Evolutionary conservation across 495 filamentous ascomycete species (phyloP).

Genomic region (Penicillium riverlandense): DNA sequence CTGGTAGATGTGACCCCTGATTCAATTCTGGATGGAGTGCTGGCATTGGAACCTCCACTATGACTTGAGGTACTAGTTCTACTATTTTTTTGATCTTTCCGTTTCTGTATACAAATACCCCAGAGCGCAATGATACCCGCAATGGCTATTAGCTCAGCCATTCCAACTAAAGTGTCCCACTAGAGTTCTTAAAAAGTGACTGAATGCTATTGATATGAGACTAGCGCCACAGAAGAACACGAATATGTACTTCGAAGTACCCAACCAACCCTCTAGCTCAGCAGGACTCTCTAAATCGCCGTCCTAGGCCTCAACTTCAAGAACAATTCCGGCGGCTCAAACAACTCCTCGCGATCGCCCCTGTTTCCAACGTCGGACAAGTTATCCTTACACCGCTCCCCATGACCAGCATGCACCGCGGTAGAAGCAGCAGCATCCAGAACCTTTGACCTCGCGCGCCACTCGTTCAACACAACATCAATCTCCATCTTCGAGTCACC

Average conservation of each 20-base stretch:
- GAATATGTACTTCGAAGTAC: background rate
- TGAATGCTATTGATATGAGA: background rate
- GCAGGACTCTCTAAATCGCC: constrained; percentile 20
- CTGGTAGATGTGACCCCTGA: constrained; percentile 65
- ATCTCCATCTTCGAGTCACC: constrained; percentile 61
- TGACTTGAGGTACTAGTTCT: constrained; percentile 17
- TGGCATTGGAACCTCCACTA: constrained; percentile 65
- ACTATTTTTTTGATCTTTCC: background rate
- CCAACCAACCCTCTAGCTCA: no score
- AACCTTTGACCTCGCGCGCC: constrained; percentile 36
- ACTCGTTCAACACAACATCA: constrained; percentile 56
- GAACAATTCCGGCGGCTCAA: constrained; percentile 31
- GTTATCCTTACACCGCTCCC: constrained; percentile 6
- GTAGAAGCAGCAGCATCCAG: constrained; percentile 5
- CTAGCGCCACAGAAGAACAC: background rate
- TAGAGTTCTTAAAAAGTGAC: no score
- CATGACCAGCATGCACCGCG: constrained; percentile 2
- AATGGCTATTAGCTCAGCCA: no score
- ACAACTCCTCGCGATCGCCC: constrained; percentile 6
- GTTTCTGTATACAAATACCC: background rate
- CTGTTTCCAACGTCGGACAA: constrained; percentile 1
- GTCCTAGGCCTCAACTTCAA: constrained; percentile 15
- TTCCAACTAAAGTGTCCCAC: no score
- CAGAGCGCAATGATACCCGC: no score
- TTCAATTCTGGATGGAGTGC: constrained; percentile 76